A percentile compares a stretch with the other conserved stretches of the same genome.
Evolutionary conservation across 73 alveolate genomes (phyloP).

Genomic region (Stentor coeruleus): DNA sequence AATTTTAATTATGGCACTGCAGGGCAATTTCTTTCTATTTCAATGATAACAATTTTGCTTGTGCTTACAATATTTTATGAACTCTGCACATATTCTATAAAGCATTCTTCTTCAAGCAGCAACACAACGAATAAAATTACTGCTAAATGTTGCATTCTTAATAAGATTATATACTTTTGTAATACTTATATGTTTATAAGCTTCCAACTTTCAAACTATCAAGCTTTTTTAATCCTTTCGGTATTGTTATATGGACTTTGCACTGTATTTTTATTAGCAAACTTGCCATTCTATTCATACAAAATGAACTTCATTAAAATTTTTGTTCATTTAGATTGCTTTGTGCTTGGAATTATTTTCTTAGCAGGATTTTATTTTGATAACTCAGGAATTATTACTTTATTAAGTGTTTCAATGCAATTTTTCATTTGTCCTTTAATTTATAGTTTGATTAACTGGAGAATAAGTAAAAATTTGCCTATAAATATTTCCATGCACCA

Average conservation of each 20-base stretch:
- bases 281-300: neutral
- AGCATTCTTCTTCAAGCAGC: too few species aligned
- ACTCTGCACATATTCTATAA: too few species aligned
- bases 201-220: neutral
- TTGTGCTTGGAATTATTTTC: neutral
- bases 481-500: neutral
- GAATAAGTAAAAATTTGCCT: too few species aligned
- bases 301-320: neutral
- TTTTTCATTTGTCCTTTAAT: neutral
- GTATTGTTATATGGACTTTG: too few species aligned
- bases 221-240: neutral
- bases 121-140: too few species aligned
- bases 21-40: too few species aligned
- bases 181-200: neutral
- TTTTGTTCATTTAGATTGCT: too few species aligned
- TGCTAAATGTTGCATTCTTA: too few species aligned
- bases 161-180: neutral
- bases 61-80: too few species aligned
- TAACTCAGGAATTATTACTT: neutral
- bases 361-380: neutral
- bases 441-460: neutral
- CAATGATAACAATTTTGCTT: too few species aligned
- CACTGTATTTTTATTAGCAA: neutral
- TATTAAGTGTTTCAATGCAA: neutral
- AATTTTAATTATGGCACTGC: too few species aligned